Conservation (phyloP, 371 early-diverging fungal genomes). For the Lichtheimia ornata region DNA sequence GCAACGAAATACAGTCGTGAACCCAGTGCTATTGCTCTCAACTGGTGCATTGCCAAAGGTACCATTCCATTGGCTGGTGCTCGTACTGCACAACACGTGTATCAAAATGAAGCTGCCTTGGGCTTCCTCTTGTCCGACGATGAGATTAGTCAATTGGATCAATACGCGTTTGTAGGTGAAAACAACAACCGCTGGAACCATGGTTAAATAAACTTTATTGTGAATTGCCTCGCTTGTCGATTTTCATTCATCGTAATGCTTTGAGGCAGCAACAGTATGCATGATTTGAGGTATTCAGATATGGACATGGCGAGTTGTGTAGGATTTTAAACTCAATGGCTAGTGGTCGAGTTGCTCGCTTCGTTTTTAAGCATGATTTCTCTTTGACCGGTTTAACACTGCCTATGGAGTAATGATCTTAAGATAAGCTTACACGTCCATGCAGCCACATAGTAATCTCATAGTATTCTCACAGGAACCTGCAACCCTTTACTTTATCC, state of each 20-base stretch:
- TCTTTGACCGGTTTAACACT: too few species aligned
- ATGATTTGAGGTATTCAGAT: too few species aligned
- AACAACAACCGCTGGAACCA: slow-evolving; percentile 47
- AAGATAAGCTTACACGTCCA: too few species aligned
- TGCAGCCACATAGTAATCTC: too few species aligned
- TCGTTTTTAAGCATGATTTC: too few species aligned
- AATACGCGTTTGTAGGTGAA: slow-evolving; percentile 42
- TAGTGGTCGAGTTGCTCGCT: too few species aligned
- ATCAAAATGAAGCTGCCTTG: slow-evolving; percentile 48
- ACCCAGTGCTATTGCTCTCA: slow-evolving; percentile 43
- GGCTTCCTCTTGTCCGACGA: slow-evolving; percentile 52
- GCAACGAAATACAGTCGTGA: slow-evolving; percentile 29
- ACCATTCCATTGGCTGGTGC: slow-evolving; percentile 61
- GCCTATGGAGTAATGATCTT: too few species aligned
- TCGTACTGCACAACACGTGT: slow-evolving; percentile 50
- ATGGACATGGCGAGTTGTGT: too few species aligned
- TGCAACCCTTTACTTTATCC: too few species aligned
- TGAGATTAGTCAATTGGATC: slow-evolving; percentile 50
- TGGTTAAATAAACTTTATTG: slow-evolving; percentile 31
- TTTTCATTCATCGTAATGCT: not conserved
- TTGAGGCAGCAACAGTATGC: not conserved
- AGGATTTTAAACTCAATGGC: too few species aligned
- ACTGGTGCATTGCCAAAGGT: slow-evolving; percentile 53
- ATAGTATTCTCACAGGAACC: too few species aligned
- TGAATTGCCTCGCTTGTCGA: not conserved